Percentiles rank a stretch among this genome's conserved stretches.
These are phyloP conservation scores for Backusella morwellensis DNA, from an alignment of 192 early-diverging fungal genomes.

Conservation along the genomic window DNA sequence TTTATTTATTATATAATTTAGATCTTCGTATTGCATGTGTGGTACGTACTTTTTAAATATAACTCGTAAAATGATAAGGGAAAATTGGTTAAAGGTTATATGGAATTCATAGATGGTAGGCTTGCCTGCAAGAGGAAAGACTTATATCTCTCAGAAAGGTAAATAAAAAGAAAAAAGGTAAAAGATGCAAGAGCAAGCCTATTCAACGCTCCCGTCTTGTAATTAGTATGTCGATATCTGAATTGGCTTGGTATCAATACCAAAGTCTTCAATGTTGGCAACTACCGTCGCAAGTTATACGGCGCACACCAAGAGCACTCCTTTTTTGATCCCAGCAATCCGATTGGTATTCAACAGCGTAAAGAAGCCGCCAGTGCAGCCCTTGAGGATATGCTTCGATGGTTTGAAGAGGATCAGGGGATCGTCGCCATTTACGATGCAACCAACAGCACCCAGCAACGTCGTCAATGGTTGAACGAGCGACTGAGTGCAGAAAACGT, in stretches of 20 bases:
- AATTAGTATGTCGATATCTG: constrained; percentile 84
- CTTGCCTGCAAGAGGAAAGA: constrained; percentile 93
- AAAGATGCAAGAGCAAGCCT: background rate
- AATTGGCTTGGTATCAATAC: constrained; percentile 93
- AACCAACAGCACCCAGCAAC: constrained; percentile 91
- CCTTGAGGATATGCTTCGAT: constrained; percentile 88
- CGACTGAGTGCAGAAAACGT: constrained; percentile 69
- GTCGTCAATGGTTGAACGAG: constrained; percentile 73
- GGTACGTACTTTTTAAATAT: constrained; percentile 20
- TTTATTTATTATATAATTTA: background rate
- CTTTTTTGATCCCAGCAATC: constrained; percentile 91
- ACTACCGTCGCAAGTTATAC: constrained; percentile 88
- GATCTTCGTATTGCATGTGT: constrained; percentile 35
- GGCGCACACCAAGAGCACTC: constrained; percentile 79
- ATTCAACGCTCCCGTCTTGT: background rate
- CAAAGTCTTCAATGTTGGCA: constrained; percentile 97
- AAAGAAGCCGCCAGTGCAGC: constrained; percentile 80
- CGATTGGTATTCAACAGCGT: constrained; percentile 66
- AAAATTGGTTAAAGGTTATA: background rate
- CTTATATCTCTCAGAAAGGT: constrained; percentile 93
- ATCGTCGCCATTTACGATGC: constrained; percentile 96
- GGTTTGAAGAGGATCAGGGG: constrained; percentile 81
- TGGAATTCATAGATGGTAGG: constrained; percentile 74
- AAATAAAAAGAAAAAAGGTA: constrained; percentile 10
- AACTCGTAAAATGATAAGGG: background rate